phyloP scores from a whole-genome alignment of 805 yeast genomes.

The Saturnispora hagleri region DNA sequence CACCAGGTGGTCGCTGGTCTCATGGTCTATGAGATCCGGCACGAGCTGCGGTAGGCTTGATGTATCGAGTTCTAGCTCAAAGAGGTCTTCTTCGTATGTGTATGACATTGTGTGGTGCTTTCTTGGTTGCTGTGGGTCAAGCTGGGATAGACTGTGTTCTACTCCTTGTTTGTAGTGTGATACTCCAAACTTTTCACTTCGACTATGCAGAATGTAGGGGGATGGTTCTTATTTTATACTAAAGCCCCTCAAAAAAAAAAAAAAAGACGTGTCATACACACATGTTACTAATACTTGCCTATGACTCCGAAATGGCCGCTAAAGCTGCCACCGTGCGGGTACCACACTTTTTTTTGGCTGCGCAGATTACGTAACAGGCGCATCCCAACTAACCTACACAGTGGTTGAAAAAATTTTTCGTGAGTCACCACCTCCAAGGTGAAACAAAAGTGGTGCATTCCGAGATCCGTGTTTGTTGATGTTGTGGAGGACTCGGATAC shows the following conservation, averaged over 20 bases:
- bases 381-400: not conserved
- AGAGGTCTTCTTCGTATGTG: constrained; percentile 2
- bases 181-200: not conserved
- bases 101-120: not conserved
- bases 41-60: constrained; percentile 1
- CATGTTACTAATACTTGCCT: not conserved
- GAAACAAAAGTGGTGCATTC: not conserved
- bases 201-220: not conserved
- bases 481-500: not conserved
- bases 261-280: not conserved
- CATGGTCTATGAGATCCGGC: not conserved
- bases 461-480: not conserved
- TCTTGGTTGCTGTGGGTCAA: too few species aligned
- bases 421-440: not conserved
- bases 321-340: not conserved
- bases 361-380: not conserved
- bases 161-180: not conserved
- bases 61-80: not conserved
- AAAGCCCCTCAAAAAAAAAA: not conserved
- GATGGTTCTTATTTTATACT: not conserved
- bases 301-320: constrained; percentile 6
- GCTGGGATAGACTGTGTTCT: not conserved
- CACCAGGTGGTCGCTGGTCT: not conserved
- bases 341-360: not conserved
- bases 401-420: not conserved